Base-by-base conservation (phyloP, 306 rosid genomes). In the Myrica gale region DNA sequence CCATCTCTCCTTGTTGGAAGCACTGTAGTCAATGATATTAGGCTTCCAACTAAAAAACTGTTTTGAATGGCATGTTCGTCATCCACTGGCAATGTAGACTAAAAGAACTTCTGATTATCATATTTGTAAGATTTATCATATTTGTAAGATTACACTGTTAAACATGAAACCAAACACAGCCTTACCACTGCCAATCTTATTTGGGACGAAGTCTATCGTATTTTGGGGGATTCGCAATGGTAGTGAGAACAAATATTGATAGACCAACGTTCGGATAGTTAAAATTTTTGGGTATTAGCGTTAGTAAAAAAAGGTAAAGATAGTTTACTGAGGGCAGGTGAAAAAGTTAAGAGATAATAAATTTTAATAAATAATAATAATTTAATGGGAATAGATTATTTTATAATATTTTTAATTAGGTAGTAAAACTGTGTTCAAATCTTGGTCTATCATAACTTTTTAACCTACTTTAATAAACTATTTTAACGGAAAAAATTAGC, bases 31-130 rank as follows among this genome's bases (percentile, higher is more conserved):
- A 56, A 72, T 47, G 78, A 70, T 61, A 76, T 78, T 53, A 62
- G 68, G 82, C 83, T 78, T 50, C 17, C 79, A 73, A 63, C 76
- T 58, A 86, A 82, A 83, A 26, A 26, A 26, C 76, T 80, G 87
- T 82, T 77, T 76, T 61, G 57, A 53, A 52, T 85, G 79, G 84
- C 77, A 77, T 80, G 82, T 84, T 81, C 79, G 81, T 72, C 78
- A 62, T 37, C 74, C 83, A 90, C 83, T 26, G 32, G 92, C 81
- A 81, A 76, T 88, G 93, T 92, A 88, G 93, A 89, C 88, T 26
- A 26, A 84, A 69, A 41, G 26, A 79, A 77, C 72, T 51, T 79
- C 65, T 68, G 39, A 61, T 78, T 85, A 84, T 68, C 83, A 84
- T 82, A 73, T 81, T n/a, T n/a, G n/a, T n/a, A n/a, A n/a, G n/a